Evolutionary conservation across 2,329 filamentous ascomycete species (phyloP).

Genomic region (Elsinoe fawcettii): DNA sequence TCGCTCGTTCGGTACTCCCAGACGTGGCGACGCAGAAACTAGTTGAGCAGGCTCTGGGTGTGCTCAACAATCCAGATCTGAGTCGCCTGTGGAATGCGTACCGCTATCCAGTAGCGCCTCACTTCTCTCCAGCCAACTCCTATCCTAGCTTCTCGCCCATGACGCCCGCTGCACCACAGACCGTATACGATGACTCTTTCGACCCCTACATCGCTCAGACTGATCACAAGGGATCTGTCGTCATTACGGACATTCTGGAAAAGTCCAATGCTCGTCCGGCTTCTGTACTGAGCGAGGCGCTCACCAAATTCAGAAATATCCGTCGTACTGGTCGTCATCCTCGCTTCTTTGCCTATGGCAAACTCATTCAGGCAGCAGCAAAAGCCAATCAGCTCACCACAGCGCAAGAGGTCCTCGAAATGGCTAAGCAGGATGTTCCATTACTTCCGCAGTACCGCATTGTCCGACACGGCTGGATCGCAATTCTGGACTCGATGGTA

Average conservation of each 20-base stretch:
- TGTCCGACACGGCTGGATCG: constrained; percentile 92
- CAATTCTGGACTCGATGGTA: constrained; percentile 93
- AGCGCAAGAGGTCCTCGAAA: constrained; percentile 77
- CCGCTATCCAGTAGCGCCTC: constrained; percentile 39
- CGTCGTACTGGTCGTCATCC: constrained; percentile 85
- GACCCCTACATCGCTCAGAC: constrained; percentile 87
- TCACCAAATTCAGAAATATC: constrained; percentile 84
- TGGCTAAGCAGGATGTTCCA: constrained; percentile 84
- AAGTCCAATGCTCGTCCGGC: constrained; percentile 65
- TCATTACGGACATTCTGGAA: constrained; percentile 86
- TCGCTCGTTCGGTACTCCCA: constrained; percentile 46
- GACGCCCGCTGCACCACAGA: constrained; percentile 37
- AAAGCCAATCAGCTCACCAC: constrained; percentile 75
- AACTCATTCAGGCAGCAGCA: constrained; percentile 86
- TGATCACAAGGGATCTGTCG: constrained; percentile 85
- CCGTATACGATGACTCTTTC: constrained; percentile 69
- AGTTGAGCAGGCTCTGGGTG: constrained; percentile 51
- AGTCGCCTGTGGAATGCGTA: constrained; percentile 53
- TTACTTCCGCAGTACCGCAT: constrained; percentile 74
- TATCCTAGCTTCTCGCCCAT: constrained; percentile 41
- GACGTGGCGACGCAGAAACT: constrained; percentile 49
- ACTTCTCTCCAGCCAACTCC: constrained; percentile 40
- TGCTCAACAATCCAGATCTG: constrained; percentile 43
- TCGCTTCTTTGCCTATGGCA: constrained; percentile 92
- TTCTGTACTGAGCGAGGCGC: constrained; percentile 63